Base-by-base conservation (phyloP, 495 filamentous ascomycete genomes). In the Penicillium tannophilum region DNA sequence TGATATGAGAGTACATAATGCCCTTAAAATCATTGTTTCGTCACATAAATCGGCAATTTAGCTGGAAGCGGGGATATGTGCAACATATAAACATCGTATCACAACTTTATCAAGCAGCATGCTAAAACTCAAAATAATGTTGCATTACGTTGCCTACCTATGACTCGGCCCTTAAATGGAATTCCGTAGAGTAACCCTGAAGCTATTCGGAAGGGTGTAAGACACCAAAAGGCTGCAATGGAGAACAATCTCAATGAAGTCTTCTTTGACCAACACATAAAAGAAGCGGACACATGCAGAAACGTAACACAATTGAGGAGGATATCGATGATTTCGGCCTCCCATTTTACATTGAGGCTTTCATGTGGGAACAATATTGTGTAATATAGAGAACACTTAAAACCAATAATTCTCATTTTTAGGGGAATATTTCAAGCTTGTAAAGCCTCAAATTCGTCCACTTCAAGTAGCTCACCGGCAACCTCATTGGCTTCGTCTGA, bases 341-440 rank as follows among this genome's bases (percentile, higher is more conserved):
- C 36, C 41, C 28, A 45, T 55, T 31, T 23, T 16, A 0, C 1
- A 28, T 46, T 36, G 39, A 61, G 24, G 23, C 31, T 54, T 24
- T 56, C 61, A 63, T 63, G 61, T 63, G 61, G 41, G 43, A 48
- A 52, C 7, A 0, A 1, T 17, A 41, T 20, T 39, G 20, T 26
- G 41, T 33, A 6, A 24, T 14, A 39, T 33, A 52, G 41, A 47
- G 41, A 41, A 33, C 47, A 46, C 39, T 41, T 55, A 56, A 52
- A 28, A 16, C 20, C 2, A 17, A 36, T 12, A 5, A 24, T 30
- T 12, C 23, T 54, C 35, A 4, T 28, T 28, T 28, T 41, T 17
- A 16, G n/a, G 50, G 23, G 30, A 9, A 43, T 9, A 43, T 30
- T 30, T 26, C n/a, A 14, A 5, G 23, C 23, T 30, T 26, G 6